Evolutionary conservation across 352 stramenopile genomes (phyloP).

Genomic region (Pythium aphanidermatum): DNA sequence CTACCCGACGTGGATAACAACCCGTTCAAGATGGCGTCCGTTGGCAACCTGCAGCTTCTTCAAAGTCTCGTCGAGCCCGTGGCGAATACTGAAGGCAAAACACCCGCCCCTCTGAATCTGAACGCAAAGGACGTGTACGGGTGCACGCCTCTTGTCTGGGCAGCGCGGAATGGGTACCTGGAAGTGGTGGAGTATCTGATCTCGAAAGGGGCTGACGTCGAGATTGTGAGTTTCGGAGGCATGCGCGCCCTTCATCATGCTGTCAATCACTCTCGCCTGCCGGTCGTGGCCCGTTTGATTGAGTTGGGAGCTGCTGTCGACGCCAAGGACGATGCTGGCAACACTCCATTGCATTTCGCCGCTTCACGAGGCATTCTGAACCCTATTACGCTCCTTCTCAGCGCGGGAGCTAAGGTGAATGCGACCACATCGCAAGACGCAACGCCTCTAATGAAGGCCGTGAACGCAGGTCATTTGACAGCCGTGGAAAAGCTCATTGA

Average conservation of each 20-base stretch:
- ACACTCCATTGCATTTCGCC: conserved; percentile 82
- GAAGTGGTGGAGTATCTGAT: conserved; percentile 77
- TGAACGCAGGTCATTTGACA: conserved; percentile 68
- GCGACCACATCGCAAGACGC: conserved; percentile 63
- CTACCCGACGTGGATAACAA: conserved; percentile 77
- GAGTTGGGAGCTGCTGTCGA: conserved; percentile 73
- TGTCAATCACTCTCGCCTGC: conserved; percentile 68
- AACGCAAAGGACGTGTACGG: conserved; percentile 79
- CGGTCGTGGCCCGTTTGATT: conserved; percentile 58
- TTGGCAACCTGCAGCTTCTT: conserved; percentile 69
- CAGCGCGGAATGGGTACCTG: conserved; percentile 77
- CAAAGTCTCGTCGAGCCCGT: conserved; percentile 57
- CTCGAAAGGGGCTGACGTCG: conserved; percentile 55
- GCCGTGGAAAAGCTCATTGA: conserved; percentile 87
- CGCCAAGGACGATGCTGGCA: conserved; percentile 77
- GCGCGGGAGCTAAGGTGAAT: conserved; percentile 75
- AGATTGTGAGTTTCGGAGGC: conserved; percentile 66
- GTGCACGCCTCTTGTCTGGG: conserved; percentile 77
- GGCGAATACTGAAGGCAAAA: conserved; percentile 30
- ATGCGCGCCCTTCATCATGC: conserved; percentile 82
- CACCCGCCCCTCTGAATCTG: conserved; percentile 46
- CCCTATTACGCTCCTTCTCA: conserved; percentile 68
- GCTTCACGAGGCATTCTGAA: conserved; percentile 81
- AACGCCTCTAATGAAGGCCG: conserved; percentile 84
- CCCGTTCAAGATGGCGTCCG: conserved; percentile 80